Base-by-base conservation (phyloP, 1,284 basidiomycete species). In the Agroathelia rolfsii region DNA sequence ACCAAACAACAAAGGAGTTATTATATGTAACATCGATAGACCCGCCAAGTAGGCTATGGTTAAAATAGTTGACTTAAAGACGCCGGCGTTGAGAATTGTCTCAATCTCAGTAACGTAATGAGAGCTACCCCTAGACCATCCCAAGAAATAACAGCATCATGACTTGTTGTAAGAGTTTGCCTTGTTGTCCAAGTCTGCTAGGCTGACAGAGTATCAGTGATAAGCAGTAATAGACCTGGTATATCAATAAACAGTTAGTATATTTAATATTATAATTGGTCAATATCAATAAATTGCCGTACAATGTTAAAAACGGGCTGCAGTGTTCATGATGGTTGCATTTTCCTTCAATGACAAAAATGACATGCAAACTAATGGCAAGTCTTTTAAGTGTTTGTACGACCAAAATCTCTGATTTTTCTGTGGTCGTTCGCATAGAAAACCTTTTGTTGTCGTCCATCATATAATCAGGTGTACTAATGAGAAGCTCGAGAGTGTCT, bases 81-180 rank as follows among this genome's bases (percentile, higher is more conserved):
- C 12, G 38, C 24, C 11, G 38, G 6, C 12, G 42, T 10, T 1
- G 24, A 5, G 6, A 10, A 32, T 30, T 42, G 43, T 15, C 20
- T 3, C n/a, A n/a, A n/a, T n/a, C n/a, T n/a, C 40, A 31, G 41
- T 13, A 46, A 6, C 7, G 14, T 30, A 11, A 29, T n/a, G 11
- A 42, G 15, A 7, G 44, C 42, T 4, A 44, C 28, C 3, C 45
- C 45, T 14, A 47, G 19, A 10, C 45, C 45, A 6, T 25, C 24
- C 44, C 44, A 47, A 3, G 45, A 40, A 12, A 15, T 26, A 21
- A 24, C 12, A 13, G 29, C 39, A 32, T 47, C 44, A 24, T 43
- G 42, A 7, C 35, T 36, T 3, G 44, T 27, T 8, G 45, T 47
- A 5, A 47, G 29, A 6, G 34, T 38, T 24, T 44, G 42, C 12